A percentile compares a stretch with the other conserved stretches of the same genome.
phyloP scores from a whole-genome alignment of 2,329 filamentous ascomycete genomes.

The Fusarium metavorans region DNA sequence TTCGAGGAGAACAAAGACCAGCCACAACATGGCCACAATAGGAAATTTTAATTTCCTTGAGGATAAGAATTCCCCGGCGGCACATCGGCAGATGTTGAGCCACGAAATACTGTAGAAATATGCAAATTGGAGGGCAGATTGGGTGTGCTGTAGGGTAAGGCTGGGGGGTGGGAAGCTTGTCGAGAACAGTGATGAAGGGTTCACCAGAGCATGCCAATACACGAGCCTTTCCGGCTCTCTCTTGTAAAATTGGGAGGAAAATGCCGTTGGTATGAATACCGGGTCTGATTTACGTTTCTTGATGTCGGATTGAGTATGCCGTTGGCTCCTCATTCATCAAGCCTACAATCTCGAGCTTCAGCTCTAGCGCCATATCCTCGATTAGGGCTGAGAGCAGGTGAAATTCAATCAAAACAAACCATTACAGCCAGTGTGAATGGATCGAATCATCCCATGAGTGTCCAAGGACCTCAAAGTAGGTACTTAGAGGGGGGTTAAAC shows the following conservation, averaged over 20 bases:
- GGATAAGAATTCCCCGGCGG: neutral
- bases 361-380: neutral
- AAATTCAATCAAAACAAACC: too few species aligned
- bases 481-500: too few species aligned
- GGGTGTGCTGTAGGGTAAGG: neutral
- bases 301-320: neutral
- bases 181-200: neutral
- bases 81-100: neutral
- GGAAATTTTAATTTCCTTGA: neutral
- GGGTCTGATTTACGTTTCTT: neutral
- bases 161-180: too few species aligned
- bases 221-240: neutral
- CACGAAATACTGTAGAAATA: neutral
- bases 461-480: too few species aligned
- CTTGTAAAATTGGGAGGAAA: neutral
- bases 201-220: neutral
- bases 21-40: neutral
- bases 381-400: neutral
- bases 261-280: rapidly evolving
- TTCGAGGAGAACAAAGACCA: neutral
- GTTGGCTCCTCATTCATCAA: neutral
- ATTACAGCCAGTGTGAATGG: neutral
- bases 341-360: neutral
- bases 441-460: neutral
- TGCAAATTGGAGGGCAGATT: neutral